Percentiles rank a stretch among this genome's conserved stretches.
phyloP scores from a whole-genome alignment of 805 yeast species.

The Debaryomyces castellii region DNA sequence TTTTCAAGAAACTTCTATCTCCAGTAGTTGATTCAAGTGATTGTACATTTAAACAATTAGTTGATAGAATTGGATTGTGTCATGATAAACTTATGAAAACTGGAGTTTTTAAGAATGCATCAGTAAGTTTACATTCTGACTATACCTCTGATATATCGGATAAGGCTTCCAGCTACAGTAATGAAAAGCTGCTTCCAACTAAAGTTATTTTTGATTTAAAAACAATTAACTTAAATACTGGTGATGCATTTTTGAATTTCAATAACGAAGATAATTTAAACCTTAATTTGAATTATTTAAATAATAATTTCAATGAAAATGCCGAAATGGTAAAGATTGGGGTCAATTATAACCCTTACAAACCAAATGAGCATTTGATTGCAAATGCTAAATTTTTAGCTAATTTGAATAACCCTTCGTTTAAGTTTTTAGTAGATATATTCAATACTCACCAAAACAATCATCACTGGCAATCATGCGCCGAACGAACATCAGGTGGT shows the following conservation, averaged over 20 bases:
- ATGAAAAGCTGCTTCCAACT: slow-evolving; percentile 44
- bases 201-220: slow-evolving; percentile 42
- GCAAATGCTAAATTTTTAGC: slow-evolving; percentile 45
- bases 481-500: slow-evolving; percentile 55
- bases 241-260: slow-evolving; percentile 33
- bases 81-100: slow-evolving; percentile 40
- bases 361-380: slow-evolving; percentile 47
- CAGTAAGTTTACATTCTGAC: slow-evolving; percentile 41
- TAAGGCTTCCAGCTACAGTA: slow-evolving; percentile 26
- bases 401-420: slow-evolving; percentile 47
- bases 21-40: slow-evolving; percentile 43
- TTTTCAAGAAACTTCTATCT: slow-evolving; percentile 45
- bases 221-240: slow-evolving; percentile 36
- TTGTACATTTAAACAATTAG: slow-evolving; percentile 43
- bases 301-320: slow-evolving; percentile 48
- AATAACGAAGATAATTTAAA: slow-evolving; percentile 39
- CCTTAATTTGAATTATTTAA: slow-evolving; percentile 38
- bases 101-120: slow-evolving; percentile 44
- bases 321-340: slow-evolving; percentile 51
- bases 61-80: slow-evolving; percentile 29
- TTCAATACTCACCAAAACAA: slow-evolving; percentile 40
- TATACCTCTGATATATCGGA: slow-evolving; percentile 27
- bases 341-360: slow-evolving; percentile 49
- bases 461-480: slow-evolving; percentile 51
- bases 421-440: slow-evolving; percentile 37